Percentiles rank a stretch among this genome's conserved stretches.
Evolutionary conservation across 2,329 filamentous ascomycete genomes (phyloP).

Genomic region (Bipolaris victoriae): DNA sequence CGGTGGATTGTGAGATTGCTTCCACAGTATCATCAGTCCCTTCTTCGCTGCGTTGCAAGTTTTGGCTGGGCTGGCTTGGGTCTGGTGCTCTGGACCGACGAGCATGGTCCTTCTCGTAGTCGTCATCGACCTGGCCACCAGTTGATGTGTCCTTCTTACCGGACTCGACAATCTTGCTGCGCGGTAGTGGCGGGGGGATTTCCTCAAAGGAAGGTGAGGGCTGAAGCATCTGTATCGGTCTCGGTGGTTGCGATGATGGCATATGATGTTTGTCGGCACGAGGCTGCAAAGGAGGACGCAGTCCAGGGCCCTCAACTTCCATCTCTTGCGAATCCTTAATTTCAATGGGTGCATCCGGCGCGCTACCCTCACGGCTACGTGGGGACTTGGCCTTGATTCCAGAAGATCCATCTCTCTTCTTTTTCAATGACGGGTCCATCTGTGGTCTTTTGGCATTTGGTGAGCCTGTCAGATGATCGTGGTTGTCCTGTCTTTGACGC

Average conservation of each 20-base stretch:
- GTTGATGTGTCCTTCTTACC: background rate
- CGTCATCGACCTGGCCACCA: background rate
- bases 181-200: background rate
- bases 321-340: slow-evolving; percentile 39
- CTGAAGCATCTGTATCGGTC: background rate
- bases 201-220: slow-evolving; percentile 14
- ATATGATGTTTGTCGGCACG: background rate
- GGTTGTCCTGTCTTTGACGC: slow-evolving; percentile 6
- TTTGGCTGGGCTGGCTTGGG: background rate
- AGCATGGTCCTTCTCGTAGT: slow-evolving; percentile 2
- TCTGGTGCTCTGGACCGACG: slow-evolving; percentile 1
- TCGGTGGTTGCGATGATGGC: background rate
- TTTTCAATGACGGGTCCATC: background rate
- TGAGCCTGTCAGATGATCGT: background rate
- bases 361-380: slow-evolving; percentile 20
- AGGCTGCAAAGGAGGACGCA: background rate
- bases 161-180: background rate
- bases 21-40: slow-evolving; percentile 11
- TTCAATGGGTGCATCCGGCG: slow-evolving; percentile 26
- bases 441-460: slow-evolving; percentile 6
- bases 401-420: background rate
- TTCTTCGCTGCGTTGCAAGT: background rate
- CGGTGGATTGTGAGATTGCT: slow-evolving; percentile 9
- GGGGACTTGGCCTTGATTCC: background rate
- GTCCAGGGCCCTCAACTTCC: background rate